Evolutionary conservation across 192 early-diverging fungal genomes (phyloP).

Genomic region (Mortierella hygrophila): DNA sequence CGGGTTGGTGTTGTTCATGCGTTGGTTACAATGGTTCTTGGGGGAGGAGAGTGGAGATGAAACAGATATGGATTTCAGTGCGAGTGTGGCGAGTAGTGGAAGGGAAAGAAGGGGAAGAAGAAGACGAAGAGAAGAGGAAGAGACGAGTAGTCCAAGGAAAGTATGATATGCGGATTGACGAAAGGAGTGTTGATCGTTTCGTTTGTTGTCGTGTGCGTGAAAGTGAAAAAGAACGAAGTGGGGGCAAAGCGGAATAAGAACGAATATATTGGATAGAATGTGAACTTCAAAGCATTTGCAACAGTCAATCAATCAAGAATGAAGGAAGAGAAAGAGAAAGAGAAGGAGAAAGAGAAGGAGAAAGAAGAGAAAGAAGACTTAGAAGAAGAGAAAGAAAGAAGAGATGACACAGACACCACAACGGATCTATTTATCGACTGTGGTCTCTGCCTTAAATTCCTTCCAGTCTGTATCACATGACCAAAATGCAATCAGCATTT

Average conservation of each 20-base stretch:
- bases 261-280: too few species aligned
- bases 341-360: background rate
- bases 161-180: background rate
- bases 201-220: conserved; percentile 8
- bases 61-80: background rate
- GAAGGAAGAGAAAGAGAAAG: background rate
- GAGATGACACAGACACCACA: too few species aligned
- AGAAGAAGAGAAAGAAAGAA: background rate
- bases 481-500: too few species aligned
- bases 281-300: background rate
- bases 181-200: background rate
- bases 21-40: conserved; percentile 4
- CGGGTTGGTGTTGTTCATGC: conserved; percentile 39
- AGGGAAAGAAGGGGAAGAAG: background rate
- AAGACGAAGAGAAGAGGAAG: background rate
- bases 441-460: too few species aligned
- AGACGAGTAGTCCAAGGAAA: background rate
- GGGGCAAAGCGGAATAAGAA: background rate
- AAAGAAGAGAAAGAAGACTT: background rate
- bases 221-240: background rate
- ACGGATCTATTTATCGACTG: background rate
- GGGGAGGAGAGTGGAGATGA: background rate
- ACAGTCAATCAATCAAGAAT: background rate
- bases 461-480: too few species aligned
- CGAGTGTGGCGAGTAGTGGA: too few species aligned